Evolutionary conservation across 306 rosid genomes (phyloP).

Genomic region (Corylus americana): DNA sequence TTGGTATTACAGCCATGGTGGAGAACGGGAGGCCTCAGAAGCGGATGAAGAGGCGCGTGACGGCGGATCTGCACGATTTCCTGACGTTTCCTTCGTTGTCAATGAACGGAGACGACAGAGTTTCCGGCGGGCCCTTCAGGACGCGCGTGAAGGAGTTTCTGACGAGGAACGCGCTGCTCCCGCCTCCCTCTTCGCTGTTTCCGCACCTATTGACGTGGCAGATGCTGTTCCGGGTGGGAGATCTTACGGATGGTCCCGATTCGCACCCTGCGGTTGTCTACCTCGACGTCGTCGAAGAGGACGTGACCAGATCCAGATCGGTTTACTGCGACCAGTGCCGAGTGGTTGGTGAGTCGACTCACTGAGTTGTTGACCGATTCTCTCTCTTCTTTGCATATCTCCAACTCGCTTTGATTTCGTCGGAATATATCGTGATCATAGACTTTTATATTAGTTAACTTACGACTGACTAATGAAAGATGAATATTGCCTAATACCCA

Average conservation of each 20-base stretch:
- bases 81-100: constrained; percentile 55
- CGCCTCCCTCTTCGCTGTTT: constrained; percentile 81
- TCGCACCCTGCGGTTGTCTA: constrained; percentile 57
- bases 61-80: constrained; percentile 82
- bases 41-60: constrained; percentile 83
- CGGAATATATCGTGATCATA: constrained; percentile 30
- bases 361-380: constrained; percentile 27
- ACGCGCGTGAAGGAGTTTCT: constrained; percentile 58
- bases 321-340: constrained; percentile 95
- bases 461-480: too few relatives aligned
- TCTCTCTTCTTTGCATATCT: neutral
- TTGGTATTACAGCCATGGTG: constrained; percentile 50
- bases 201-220: constrained; percentile 89
- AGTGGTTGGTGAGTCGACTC: constrained; percentile 91
- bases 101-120: constrained; percentile 18
- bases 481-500: too few relatives aligned
- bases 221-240: constrained; percentile 75
- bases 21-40: constrained; percentile 73
- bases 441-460: too few relatives aligned
- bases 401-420: constrained; percentile 35
- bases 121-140: constrained; percentile 59
- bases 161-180: constrained; percentile 70
- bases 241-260: constrained; percentile 44
- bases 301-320: constrained; percentile 87
- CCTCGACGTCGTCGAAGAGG: constrained; percentile 89